Conservation (phyloP, 129 eudicot genomes). For the Solidago caesia region DNA sequence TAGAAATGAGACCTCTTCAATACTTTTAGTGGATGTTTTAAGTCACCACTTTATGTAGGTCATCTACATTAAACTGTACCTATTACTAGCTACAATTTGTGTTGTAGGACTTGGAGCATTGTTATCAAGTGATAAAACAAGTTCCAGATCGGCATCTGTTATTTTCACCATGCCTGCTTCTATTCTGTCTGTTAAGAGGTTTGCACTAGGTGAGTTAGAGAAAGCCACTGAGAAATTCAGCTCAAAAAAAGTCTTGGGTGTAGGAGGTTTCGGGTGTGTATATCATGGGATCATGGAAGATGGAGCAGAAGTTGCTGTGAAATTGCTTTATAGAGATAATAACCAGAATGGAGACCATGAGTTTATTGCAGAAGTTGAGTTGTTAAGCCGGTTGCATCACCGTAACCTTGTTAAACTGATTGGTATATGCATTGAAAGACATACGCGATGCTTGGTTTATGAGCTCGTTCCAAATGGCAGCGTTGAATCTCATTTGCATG, state of each 20-base stretch:
- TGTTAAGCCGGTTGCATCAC: slow-evolving; percentile 64
- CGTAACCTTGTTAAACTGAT: slow-evolving; percentile 16
- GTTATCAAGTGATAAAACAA: slow-evolving; percentile 58
- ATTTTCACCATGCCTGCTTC: slow-evolving; percentile 65
- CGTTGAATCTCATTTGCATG: slow-evolving; percentile 86
- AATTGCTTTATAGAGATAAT: slow-evolving; percentile 12
- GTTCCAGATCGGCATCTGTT: slow-evolving; percentile 54
- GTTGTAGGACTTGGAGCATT: slow-evolving; percentile 70
- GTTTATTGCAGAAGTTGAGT: slow-evolving; percentile 19
- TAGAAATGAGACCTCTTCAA: background rate
- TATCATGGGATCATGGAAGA: slow-evolving; percentile 22
- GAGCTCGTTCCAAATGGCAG: slow-evolving; percentile 86
- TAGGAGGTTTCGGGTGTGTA: slow-evolving; percentile 21
- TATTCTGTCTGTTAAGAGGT: slow-evolving; percentile 67
- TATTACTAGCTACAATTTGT: background rate
- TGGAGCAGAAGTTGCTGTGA: slow-evolving; percentile 16
- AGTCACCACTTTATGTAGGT: background rate
- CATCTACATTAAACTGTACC: background rate
- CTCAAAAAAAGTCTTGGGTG: slow-evolving; percentile 25
- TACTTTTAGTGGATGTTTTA: background rate
- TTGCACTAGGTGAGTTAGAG: slow-evolving; percentile 53
- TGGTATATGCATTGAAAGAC: slow-evolving; percentile 15
- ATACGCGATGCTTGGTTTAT: slow-evolving; percentile 23
- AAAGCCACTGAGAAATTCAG: slow-evolving; percentile 29
- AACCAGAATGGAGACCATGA: slow-evolving; percentile 19